Conservation (phyloP, 2,329 filamentous ascomycete genomes). For the Colletotrichum coccodes region DNA sequence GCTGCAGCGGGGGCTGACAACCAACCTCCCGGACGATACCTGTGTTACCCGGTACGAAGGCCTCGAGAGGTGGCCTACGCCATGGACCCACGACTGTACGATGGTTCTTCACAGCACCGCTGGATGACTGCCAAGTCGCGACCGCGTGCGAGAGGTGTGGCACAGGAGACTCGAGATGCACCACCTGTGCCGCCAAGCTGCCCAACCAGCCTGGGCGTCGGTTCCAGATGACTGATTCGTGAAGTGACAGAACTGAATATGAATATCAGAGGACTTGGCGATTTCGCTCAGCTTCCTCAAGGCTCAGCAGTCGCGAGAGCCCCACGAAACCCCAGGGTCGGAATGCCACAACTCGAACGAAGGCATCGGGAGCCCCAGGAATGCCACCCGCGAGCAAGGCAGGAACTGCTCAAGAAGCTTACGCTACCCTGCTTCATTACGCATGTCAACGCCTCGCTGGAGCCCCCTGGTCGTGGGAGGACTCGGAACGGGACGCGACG, state of each 20-base stretch:
- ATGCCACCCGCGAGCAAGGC: constrained; percentile 7
- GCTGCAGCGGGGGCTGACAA: constrained; percentile 23
- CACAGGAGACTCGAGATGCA: constrained; percentile 13
- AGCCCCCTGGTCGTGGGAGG: not conserved
- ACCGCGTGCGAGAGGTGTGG: not conserved
- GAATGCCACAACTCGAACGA: not conserved
- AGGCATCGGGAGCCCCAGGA: not conserved
- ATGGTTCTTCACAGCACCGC: not conserved
- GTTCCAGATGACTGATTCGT: constrained; percentile 16
- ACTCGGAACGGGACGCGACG: constrained; percentile 2
- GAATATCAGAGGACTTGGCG: not conserved
- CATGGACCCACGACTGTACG: not conserved
- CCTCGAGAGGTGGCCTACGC: not conserved
- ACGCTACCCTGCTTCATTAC: not conserved
- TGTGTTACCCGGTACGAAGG: not conserved
- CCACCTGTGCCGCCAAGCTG: constrained; percentile 18
- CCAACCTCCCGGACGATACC: constrained; percentile 22
- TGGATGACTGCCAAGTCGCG: constrained; percentile 7
- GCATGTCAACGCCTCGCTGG: not conserved
- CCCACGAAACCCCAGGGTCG: constrained; percentile 1
- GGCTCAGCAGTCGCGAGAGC: constrained; percentile 2
- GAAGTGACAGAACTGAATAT: not conserved
- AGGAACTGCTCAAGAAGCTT: constrained; percentile 23
- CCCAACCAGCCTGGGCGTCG: constrained; percentile 27
- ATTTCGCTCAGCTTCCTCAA: not conserved